Conservation (phyloP, 345 rosid genomes). For the Populus alba region DNA sequence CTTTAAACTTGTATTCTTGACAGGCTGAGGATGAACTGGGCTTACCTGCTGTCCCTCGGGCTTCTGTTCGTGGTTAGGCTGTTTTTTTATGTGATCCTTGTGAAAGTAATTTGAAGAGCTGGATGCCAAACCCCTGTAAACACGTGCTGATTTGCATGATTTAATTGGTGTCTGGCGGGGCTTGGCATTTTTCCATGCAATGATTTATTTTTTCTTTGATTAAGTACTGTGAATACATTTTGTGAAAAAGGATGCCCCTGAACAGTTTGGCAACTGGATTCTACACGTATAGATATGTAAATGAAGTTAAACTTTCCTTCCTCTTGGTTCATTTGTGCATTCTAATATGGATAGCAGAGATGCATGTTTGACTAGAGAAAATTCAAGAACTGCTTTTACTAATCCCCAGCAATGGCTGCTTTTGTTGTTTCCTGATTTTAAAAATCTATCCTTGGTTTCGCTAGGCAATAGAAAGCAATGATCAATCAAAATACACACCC, state of each 20-base stretch:
- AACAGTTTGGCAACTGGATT: background rate
- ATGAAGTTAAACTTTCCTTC: background rate
- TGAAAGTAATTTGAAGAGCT: constrained; percentile 2
- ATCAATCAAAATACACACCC: too few species aligned
- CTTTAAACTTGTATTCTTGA: constrained; percentile 7
- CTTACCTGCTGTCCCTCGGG: constrained; percentile 81
- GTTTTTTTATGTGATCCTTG: background rate
- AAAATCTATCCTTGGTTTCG: too few species aligned
- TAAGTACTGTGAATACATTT: background rate
- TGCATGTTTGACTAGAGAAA: too few species aligned
- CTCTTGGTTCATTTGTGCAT: too few species aligned
- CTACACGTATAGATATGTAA: background rate
- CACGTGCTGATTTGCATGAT: constrained; percentile 5
- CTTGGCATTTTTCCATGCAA: background rate
- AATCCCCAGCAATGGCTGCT: too few species aligned
- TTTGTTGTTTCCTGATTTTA: too few species aligned
- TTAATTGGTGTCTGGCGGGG: background rate
- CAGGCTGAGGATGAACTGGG: constrained; percentile 93
- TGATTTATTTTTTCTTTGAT: background rate
- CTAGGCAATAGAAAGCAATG: too few species aligned
- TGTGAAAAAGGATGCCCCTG: background rate
- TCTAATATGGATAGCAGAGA: too few species aligned
- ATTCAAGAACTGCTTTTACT: too few species aligned
- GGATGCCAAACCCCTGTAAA: background rate
- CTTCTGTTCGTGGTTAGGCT: constrained; percentile 65